These are phyloP conservation scores for Pseudozyma hubeiensis DNA, from an alignment of 1,284 basidiomycete genomes.

Conservation along the genomic window DNA sequence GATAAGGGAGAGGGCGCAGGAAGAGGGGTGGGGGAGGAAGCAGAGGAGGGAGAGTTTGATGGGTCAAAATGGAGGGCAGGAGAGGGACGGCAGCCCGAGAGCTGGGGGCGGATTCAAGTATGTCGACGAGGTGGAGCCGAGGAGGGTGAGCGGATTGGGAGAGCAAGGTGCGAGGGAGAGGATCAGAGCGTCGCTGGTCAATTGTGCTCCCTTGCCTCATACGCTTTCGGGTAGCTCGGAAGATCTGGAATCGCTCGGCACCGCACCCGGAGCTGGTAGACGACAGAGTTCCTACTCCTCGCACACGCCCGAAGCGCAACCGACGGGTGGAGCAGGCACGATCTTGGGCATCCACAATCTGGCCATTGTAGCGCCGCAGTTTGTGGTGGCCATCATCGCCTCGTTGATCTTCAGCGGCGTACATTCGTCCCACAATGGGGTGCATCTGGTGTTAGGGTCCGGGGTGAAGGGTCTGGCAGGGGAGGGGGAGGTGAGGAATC, in stretches of 20 bases:
- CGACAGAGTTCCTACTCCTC: neutral
- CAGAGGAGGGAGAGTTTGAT: slow-evolving; percentile 12
- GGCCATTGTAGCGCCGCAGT: slow-evolving; percentile 70
- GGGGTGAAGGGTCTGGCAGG: neutral
- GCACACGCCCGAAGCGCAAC: slow-evolving; percentile 64
- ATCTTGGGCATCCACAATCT: slow-evolving; percentile 95
- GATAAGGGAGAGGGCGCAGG: slow-evolving; percentile 15
- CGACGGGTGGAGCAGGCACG: slow-evolving; percentile 78
- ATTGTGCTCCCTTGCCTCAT: slow-evolving; percentile 38
- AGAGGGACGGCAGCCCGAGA: neutral
- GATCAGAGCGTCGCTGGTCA: slow-evolving; percentile 39
- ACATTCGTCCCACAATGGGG: neutral
- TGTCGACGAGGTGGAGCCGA: slow-evolving; percentile 5
- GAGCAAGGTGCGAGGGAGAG: slow-evolving; percentile 27
- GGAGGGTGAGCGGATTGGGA: neutral
- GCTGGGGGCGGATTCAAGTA: slow-evolving; percentile 22
- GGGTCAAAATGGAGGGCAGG: neutral
- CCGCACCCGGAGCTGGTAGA: neutral
- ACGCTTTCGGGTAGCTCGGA: neutral
- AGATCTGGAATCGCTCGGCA: slow-evolving; percentile 6
- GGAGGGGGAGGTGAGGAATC: slow-evolving; percentile 5
- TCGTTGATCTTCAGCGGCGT: slow-evolving; percentile 82
- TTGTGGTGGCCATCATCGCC: slow-evolving; percentile 81
- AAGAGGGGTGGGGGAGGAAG: slow-evolving; percentile 10
- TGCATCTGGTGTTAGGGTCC: slow-evolving; percentile 26